Base-by-base conservation (phyloP, 495 filamentous ascomycete species). In the Xylaria acuta region DNA sequence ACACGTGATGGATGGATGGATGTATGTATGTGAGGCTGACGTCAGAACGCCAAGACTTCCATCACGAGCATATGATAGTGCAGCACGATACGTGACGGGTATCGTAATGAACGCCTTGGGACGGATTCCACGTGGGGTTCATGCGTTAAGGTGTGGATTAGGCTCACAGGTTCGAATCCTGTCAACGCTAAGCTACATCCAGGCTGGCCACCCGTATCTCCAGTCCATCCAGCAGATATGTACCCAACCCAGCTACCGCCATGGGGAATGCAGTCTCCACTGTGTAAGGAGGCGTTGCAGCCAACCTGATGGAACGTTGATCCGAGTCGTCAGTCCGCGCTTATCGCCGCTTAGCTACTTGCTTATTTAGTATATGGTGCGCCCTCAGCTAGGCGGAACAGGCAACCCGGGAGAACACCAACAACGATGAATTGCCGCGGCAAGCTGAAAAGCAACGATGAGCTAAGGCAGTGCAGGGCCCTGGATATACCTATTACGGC, bases 121-220 rank as follows among this genome's bases (percentile, higher is more conserved):
- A n/a, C 6, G 16, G 38, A 18, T 64, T 43, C 38, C 60, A 41
- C 60, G 60, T 64, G 36, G 36, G 36, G 43, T 41, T 64, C 58
- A 60, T 60, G 54, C 30, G 54, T 34, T 11, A 22, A 53, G 54
- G 32, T 59, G 58, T 38, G 58, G 58, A 22, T 60, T 38, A 60
- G 34, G 58, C 34, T 60, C 58, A 38, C 58, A 60, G 58, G 58
- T 38, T 60, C 34, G 34, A 60, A 60, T 60, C 58, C 58, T 60
- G 22, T 38, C 4, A 38, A 60, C 58, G 34, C 58, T 60, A 60
- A 38, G 20, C 58, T n/a, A 20, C n/a, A 38, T 30, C 38, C 32
- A 18, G 58, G 58, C 3, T 22, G 2, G 11, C 16, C 20, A 30
- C 32, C 34, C 11, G 34, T 20, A 56, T 56, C 53, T 56, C 1